Evolutionary conservation across 768 basidiomycete genomes (phyloP), one percentile per base, ranked within the genome.

Genomic region (Mycena pura): DNA sequence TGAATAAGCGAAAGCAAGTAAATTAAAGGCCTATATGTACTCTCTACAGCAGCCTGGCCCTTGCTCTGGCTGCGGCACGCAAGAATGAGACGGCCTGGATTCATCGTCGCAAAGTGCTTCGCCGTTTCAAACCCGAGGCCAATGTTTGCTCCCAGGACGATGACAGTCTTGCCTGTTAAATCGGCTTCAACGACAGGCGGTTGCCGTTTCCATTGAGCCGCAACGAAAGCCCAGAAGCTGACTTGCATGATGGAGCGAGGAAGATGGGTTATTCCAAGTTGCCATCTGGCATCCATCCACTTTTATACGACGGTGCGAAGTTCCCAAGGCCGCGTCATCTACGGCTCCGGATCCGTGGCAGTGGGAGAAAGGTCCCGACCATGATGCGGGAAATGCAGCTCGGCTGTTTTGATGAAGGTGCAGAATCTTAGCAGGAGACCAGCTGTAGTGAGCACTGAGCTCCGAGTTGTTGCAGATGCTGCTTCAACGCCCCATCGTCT

Each of bases 81-180:
- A 0, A 61, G 31, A 9, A 61, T 61, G 8, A 61, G 38, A 11
- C 53, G 45, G 5, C 32, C 60, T 9, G 60, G 60, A 14, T 54
- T 61, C 60, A 61, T 61, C 10, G 52, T 36, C 0, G 60, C 60
- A 24, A 61, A 61, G 31, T 61, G 60, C 39, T 55, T 49, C 40
- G 53, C 17, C 7, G 60, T 53, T 19, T 61, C 53, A n/a, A 55
- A 61, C 11, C 53, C 53, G 21, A 61, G 2, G 7, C 60, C 60
- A 5, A 53, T 61, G 32, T 61, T 61, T 14, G 60, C 60, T 3
- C 60, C 60, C 2, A 55, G 39, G 2, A 61, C 52, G n/a, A 61
- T 1, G 24, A 61, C 47, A 6, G 60, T 61, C 29, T 55, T 43
- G n/a, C 40, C 53, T 5, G 60, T 49, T 1, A 61, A 21, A 29